These are phyloP conservation scores for Trichosanthes cucumerina DNA, from an alignment of 306 rosid species.

Conservation along the genomic window DNA sequence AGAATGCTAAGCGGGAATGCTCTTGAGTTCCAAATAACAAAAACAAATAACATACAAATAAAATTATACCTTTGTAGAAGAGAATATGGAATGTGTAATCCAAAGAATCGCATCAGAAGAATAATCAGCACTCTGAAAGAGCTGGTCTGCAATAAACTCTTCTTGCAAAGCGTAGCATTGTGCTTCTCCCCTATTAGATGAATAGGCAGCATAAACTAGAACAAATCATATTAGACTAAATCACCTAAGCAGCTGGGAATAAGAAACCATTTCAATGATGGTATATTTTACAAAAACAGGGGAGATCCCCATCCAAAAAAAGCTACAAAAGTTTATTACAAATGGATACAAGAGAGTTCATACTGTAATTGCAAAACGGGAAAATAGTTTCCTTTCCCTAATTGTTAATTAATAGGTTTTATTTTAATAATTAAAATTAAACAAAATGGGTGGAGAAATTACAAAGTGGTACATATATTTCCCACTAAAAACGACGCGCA, in stretches of 20 bases:
- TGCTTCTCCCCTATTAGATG: conserved; percentile 53
- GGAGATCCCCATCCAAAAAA: neutral
- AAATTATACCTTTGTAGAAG: conserved; percentile 58
- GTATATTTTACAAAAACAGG: neutral
- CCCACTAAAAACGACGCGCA: neutral
- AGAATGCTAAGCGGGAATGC: neutral
- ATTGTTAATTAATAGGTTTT: neutral
- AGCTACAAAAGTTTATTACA: neutral
- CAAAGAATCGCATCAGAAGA: conserved; percentile 52
- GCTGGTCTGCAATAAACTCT: conserved; percentile 86
- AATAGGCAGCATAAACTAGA: conserved; percentile 1
- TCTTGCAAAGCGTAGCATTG: conserved; percentile 67
- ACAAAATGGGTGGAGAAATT: neutral
- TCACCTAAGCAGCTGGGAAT: neutral
- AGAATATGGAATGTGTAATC: conserved; percentile 47
- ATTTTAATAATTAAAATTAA: neutral
- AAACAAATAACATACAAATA: neutral
- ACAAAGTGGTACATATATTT: neutral
- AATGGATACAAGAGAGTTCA: neutral
- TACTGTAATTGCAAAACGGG: neutral
- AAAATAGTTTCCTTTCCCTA: neutral
- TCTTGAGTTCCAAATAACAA: neutral
- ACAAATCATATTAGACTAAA: neutral
- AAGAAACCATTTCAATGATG: neutral
- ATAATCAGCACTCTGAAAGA: conserved; percentile 76